phyloP scores from a whole-genome alignment of 2,329 filamentous ascomycete genomes.

The Ophiosphaerella korrae region DNA sequence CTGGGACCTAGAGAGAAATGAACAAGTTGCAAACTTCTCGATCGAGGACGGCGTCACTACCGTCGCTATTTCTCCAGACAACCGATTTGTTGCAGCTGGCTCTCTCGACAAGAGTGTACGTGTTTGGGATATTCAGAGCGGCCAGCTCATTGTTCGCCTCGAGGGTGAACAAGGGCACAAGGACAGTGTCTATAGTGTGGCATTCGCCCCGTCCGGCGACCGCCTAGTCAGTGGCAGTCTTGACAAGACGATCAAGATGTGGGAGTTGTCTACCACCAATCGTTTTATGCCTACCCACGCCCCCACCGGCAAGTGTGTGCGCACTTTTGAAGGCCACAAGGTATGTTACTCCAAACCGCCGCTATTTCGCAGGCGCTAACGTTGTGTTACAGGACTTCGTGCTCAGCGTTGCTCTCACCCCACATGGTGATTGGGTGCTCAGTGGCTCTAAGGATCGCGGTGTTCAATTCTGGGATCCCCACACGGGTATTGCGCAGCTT shows the following conservation, averaged over 20 bases:
- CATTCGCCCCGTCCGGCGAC: constrained; percentile 91
- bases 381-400: constrained; percentile 78
- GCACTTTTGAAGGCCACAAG: constrained; percentile 96
- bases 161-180: constrained; percentile 95
- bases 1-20: constrained; percentile 89
- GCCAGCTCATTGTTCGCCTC: constrained; percentile 85
- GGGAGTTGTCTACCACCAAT: constrained; percentile 81
- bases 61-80: constrained; percentile 94
- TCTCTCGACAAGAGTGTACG: constrained; percentile 97
- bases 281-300: constrained; percentile 68
- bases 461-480: constrained; percentile 98
- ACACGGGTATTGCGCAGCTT: constrained; percentile 90
- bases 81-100: constrained; percentile 90
- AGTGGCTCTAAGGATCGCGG: constrained; percentile 96
- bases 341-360: constrained; percentile 54
- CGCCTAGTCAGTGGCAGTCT: constrained; percentile 93
- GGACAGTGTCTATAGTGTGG: constrained; percentile 94
- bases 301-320: constrained; percentile 90
- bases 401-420: constrained; percentile 90
- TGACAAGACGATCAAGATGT: constrained; percentile 99
- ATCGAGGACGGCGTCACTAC: constrained; percentile 98
- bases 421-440: constrained; percentile 93
- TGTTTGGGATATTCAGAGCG: constrained; percentile 90
- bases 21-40: constrained; percentile 80
- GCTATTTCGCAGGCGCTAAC: constrained; percentile 3